Conservation (phyloP, 176 grass and related monocot species). For the Raddia guianensis region DNA sequence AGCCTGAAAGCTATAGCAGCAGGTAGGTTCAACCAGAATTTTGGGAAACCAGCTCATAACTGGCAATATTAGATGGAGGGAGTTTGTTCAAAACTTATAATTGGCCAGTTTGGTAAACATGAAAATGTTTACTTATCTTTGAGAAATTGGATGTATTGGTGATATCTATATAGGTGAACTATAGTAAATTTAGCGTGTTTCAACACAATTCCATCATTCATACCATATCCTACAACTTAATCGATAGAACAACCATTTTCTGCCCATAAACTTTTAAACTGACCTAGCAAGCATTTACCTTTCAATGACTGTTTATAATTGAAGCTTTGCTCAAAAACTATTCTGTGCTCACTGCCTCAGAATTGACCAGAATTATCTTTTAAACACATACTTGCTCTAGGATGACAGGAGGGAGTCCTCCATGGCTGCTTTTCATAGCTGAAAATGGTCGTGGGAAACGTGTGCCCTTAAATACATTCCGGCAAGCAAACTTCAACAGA, state of each 20-base stretch:
- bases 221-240: neutral
- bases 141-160: slow-evolving; percentile 1
- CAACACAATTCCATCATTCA: neutral
- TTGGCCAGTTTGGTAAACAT: neutral
- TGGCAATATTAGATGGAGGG: slow-evolving; percentile 13
- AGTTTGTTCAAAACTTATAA: neutral
- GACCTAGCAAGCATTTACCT: neutral
- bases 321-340: neutral
- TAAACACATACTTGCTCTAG: slow-evolving; percentile 46
- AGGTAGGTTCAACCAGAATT: slow-evolving; percentile 48
- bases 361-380: slow-evolving; percentile 35
- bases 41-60: neutral
- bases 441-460: slow-evolving; percentile 91
- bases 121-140: neutral
- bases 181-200: slow-evolving; percentile 14
- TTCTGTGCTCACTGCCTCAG: neutral
- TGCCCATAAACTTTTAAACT: neutral
- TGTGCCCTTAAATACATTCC: slow-evolving; percentile 74
- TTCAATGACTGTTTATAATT: neutral
- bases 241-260: neutral
- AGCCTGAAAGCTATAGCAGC: slow-evolving; percentile 49
- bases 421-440: slow-evolving; percentile 95
- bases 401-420: slow-evolving; percentile 59
- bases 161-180: neutral
- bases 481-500: slow-evolving; percentile 61